A percentile compares a stretch with the other conserved stretches of the same genome.
Evolutionary conservation across 2,329 filamentous ascomycete genomes (phyloP).

Genomic region (Ceratocystis destructans): DNA sequence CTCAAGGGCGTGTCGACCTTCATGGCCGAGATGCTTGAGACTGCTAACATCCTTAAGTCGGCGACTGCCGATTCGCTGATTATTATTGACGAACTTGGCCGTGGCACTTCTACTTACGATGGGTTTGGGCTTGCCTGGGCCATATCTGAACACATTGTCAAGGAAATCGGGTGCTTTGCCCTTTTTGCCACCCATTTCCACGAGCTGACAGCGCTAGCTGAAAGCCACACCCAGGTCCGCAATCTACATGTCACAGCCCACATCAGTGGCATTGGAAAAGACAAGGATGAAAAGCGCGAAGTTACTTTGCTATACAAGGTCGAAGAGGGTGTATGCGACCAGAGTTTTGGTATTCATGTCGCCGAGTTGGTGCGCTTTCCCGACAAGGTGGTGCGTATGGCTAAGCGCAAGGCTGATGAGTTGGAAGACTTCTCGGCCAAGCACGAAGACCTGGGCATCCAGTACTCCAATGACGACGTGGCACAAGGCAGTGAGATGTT

Average conservation of each 20-base stretch:
- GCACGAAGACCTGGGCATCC: conserved; percentile 46
- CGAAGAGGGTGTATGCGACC: conserved; percentile 86
- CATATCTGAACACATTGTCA: conserved; percentile 93
- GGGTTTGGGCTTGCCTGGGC: conserved; percentile 98
- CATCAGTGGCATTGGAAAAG: conserved; percentile 45
- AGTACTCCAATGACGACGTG: conserved; percentile 71
- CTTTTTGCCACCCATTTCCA: conserved; percentile 98
- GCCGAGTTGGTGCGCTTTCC: conserved; percentile 94
- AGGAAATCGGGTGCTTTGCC: conserved; percentile 84
- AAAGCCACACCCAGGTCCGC: conserved; percentile 73
- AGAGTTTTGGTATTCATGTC: conserved; percentile 96
- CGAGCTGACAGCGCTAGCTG: conserved; percentile 80
- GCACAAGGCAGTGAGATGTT: conserved; percentile 76
- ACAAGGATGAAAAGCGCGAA: conserved; percentile 49
- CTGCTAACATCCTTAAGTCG: conserved; percentile 93
- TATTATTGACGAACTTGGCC: conserved; percentile 94
- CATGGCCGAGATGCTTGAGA: conserved; percentile 99
- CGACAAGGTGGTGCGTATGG: conserved; percentile 95
- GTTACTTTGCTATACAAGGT: conserved; percentile 96
- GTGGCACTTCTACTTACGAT: conserved; percentile 94
- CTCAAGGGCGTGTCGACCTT: conserved; percentile 97
- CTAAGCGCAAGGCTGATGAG: conserved; percentile 96
- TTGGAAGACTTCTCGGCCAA: conserved; percentile 86
- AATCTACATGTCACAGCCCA: conserved; percentile 96
- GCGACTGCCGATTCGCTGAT: conserved; percentile 91